Percentiles rank a stretch among this genome's conserved stretches.
These are phyloP conservation scores for Aquilaria malaccensis DNA, from an alignment of 345 rosid species.

Conservation along the genomic window DNA sequence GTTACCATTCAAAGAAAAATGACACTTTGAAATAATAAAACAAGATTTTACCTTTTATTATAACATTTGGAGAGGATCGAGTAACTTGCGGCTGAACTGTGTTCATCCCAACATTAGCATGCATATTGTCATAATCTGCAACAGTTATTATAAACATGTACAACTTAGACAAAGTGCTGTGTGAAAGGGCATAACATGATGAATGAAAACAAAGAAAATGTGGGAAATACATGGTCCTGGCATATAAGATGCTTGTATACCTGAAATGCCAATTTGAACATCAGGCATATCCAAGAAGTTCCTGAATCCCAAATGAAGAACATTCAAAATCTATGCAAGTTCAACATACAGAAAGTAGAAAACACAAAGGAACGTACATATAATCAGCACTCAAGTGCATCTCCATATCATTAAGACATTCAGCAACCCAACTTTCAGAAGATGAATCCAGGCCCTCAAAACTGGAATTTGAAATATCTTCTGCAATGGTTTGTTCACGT, in stretches of 20 bases:
- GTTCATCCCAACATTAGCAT: slow-evolving; percentile 27
- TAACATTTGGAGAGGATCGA: slow-evolving; percentile 54
- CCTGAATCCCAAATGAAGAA: slow-evolving; percentile 31
- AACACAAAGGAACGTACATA: slow-evolving; percentile 42
- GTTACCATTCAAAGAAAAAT: too few species aligned
- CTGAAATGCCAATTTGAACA: slow-evolving; percentile 54
- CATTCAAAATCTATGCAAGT: slow-evolving; percentile 15
- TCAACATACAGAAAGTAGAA: slow-evolving; percentile 10
- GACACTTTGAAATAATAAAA: too few species aligned
- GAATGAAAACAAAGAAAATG: slow-evolving; percentile 3
- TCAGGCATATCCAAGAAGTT: slow-evolving; percentile 39
- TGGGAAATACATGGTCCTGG: too few species aligned
- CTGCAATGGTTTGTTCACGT: slow-evolving; percentile 18
- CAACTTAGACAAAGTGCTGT: background rate
- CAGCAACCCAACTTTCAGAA: slow-evolving; percentile 65
- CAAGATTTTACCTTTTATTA: slow-evolving; percentile 61
- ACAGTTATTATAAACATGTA: slow-evolving; percentile 11
- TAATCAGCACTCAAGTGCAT: slow-evolving; percentile 43
- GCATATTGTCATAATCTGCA: slow-evolving; percentile 49
- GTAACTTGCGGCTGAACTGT: slow-evolving; percentile 14
- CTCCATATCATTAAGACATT: slow-evolving; percentile 63
- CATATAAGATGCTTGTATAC: slow-evolving; percentile 12
- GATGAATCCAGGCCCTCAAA: slow-evolving; percentile 41
- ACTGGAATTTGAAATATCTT: slow-evolving; percentile 42
- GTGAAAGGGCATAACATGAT: background rate